Evolutionary conservation across 2,329 filamentous ascomycete genomes (phyloP).

Genomic region (Allantophomopsis cytisporea): DNA sequence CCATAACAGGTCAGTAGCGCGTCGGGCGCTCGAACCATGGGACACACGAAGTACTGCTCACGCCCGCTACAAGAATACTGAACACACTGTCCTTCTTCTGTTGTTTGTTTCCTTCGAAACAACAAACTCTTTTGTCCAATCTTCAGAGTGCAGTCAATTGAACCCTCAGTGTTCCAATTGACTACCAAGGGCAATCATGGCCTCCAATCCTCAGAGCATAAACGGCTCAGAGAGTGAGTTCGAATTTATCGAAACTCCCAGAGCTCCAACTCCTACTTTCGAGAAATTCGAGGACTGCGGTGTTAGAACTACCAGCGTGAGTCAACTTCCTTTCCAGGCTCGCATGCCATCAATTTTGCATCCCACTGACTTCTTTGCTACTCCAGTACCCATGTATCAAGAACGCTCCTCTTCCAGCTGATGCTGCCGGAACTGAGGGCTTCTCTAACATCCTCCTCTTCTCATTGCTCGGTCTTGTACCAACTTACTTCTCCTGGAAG

Average conservation of each 20-base stretch:
- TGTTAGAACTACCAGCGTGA: slow-evolving; percentile 39
- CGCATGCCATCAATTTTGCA: not conserved
- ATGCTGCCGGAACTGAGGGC: slow-evolving; percentile 68
- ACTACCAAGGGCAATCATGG: slow-evolving; percentile 19
- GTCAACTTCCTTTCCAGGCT: slow-evolving; percentile 17
- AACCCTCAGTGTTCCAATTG: not conserved
- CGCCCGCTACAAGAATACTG: too few species aligned
- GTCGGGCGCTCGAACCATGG: too few species aligned
- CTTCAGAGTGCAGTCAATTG: not conserved
- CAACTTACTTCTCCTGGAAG: slow-evolving; percentile 72
- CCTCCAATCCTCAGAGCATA: slow-evolving; percentile 32
- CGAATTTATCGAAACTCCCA: slow-evolving; percentile 49
- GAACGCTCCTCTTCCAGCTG: slow-evolving; percentile 86
- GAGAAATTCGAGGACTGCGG: slow-evolving; percentile 39
- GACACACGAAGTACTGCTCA: too few species aligned
- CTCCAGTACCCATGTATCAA: slow-evolving; percentile 74
- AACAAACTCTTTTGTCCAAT: not conserved
- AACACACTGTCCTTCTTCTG: too few species aligned
- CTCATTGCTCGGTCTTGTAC: slow-evolving; percentile 54
- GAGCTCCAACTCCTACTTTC: slow-evolving; percentile 31
- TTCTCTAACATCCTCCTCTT: slow-evolving; percentile 79
- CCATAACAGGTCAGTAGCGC: too few species aligned
- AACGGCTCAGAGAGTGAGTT: slow-evolving; percentile 40
- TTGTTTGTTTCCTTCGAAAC: too few species aligned
- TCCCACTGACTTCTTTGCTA: slow-evolving; percentile 8